These are phyloP conservation scores for Pythium utonaiense DNA, from an alignment of 352 stramenopile genomes.

Conservation along the genomic window DNA sequence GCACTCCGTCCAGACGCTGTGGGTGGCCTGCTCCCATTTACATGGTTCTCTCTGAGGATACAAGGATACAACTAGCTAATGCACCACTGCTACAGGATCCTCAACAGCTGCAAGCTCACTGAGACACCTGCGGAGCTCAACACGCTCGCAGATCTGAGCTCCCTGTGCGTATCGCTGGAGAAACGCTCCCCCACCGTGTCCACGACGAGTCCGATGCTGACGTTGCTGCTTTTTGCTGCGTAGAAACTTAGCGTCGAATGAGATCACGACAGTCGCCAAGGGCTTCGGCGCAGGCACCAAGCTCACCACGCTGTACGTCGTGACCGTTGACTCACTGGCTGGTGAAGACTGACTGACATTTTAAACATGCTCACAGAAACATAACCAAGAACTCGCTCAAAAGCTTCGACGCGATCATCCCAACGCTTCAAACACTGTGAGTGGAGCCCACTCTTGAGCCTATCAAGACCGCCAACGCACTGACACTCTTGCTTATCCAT, in stretches of 20 bases:
- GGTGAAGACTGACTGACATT: background rate
- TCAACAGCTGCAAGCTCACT: constrained; percentile 48
- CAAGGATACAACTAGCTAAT: background rate
- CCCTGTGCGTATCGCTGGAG: constrained; percentile 38
- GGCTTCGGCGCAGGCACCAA: constrained; percentile 26
- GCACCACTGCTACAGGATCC: constrained; percentile 22
- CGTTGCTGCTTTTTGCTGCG: background rate
- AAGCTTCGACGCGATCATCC: constrained; percentile 34
- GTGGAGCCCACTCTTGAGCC: constrained; percentile 1
- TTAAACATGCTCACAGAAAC: constrained; percentile 30
- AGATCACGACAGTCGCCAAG: constrained; percentile 30
- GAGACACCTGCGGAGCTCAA: constrained; percentile 40
- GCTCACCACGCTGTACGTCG: constrained; percentile 42
- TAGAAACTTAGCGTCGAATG: constrained; percentile 53
- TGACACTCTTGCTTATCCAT: background rate
- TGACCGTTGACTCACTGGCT: background rate
- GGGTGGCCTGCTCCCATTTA: constrained; percentile 17
- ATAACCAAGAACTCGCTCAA: constrained; percentile 42
- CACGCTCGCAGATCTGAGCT: constrained; percentile 33
- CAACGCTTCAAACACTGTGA: constrained; percentile 41
- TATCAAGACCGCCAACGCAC: too few relatives aligned
- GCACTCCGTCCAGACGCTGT: constrained; percentile 49
- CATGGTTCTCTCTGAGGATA: too few relatives aligned
- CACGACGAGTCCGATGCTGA: background rate
- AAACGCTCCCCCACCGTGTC: background rate